Base-by-base conservation (phyloP, 2,329 filamentous ascomycete species). In the Ophiocordyceps sinensis region DNA sequence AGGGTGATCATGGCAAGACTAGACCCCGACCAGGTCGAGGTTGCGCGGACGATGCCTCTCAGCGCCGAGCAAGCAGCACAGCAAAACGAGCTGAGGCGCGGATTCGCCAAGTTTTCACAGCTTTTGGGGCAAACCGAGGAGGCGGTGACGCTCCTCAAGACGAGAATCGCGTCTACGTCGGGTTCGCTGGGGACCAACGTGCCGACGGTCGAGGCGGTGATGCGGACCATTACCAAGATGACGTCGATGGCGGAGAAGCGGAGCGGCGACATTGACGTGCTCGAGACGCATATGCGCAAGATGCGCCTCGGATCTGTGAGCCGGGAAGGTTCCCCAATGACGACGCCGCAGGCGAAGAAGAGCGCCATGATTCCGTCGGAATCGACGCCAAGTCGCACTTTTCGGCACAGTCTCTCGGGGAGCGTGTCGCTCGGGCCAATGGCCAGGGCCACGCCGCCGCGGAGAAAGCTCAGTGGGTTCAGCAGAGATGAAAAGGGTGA, bases 191-290 rank as follows among this genome's bases (percentile, higher is more conserved):
- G 66, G 49, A 71, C 60, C 11, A 68, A 71, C 39, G 74, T 80
- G 5, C 91, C 91, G 0, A 95, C 88, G 0, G 85, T 95, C 10
- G 91, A 95, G 51, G 85, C 86, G 0, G 85, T 98, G 17, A 81
- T 88, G 50, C 85, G 84, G 44, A 98, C 91, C 1, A 94, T 98
- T 49, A 70, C 71, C 43, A 94, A 91, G 55, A 88, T 98, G 82
- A 95, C 88, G 29, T 75, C 70, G 44, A 89, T 95, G 81, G 84
- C 84, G 0, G 85, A 96, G 67, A 85, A 86, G 63, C 84, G 85
- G 56, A 91, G 84, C 55, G 85, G 82, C 43, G 89, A 96, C 52
- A 79, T 98, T 40, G 86, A 94, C 57, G 77, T 94, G 7, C 71
- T 96, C 28, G 91, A 96, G 62, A 76, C 79, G 38, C 85, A 94